phyloP scores from a whole-genome alignment of 768 basidiomycete genomes.

The Leucogyrophana mollusca region DNA sequence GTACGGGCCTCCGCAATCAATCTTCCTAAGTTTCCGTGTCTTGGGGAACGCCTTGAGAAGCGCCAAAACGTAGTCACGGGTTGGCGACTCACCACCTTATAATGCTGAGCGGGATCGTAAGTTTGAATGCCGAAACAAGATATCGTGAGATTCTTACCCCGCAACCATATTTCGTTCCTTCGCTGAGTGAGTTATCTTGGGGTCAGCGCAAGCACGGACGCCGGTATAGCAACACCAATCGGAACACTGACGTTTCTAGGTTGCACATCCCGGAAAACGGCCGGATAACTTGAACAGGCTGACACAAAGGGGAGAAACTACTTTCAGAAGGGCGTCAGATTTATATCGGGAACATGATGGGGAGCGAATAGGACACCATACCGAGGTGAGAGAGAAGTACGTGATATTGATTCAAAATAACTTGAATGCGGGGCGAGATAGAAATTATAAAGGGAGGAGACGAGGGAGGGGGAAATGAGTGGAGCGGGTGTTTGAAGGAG shows the following conservation, averaged over 20 bases:
- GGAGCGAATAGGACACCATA: constrained; percentile 12
- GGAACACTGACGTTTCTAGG: constrained; percentile 47
- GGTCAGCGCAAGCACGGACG: constrained; percentile 23
- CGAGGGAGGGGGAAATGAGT: constrained; percentile 10
- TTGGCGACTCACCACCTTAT: constrained; percentile 56
- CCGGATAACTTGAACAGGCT: constrained; percentile 6
- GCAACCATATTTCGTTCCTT: constrained; percentile 75
- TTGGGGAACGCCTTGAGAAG: constrained; percentile 9
- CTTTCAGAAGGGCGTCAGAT: constrained; percentile 7
- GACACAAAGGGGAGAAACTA: constrained; percentile 9
- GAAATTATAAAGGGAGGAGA: constrained; percentile 9
- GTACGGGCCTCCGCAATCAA: constrained; percentile 32
- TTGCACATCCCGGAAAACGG: constrained; percentile 46
- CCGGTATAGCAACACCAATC: constrained; percentile 14
- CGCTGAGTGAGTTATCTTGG: constrained; percentile 39
- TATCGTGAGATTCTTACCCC: constrained; percentile 41
- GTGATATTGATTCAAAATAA: neutral
- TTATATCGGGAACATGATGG: neutral
- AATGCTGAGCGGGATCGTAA: constrained; percentile 49
- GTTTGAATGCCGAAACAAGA: constrained; percentile 1
- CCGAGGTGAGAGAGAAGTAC: constrained; percentile 8
- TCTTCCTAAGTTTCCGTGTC: constrained; percentile 33
- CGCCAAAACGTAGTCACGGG: constrained; percentile 23
- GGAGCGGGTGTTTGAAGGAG: constrained; percentile 8
- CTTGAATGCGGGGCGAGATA: constrained; percentile 1